phyloP scores from a whole-genome alignment of 2,329 filamentous ascomycete species.

The Colletotrichum viniferum region DNA sequence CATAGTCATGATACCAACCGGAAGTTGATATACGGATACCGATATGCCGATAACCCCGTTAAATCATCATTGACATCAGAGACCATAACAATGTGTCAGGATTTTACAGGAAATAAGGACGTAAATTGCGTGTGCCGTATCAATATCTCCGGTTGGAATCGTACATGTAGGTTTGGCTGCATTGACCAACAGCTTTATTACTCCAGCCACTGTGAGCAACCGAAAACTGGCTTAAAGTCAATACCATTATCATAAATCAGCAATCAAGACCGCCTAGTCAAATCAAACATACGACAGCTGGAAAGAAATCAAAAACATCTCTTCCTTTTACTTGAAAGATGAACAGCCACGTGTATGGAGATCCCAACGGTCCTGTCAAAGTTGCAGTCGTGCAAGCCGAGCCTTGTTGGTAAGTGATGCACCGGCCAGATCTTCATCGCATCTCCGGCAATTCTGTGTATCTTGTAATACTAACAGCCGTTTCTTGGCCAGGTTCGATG shows the following conservation, averaged over 20 bases:
- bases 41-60: too few relatives aligned
- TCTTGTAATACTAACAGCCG: background rate
- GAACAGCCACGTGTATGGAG: background rate
- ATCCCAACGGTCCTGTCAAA: background rate
- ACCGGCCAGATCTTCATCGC: background rate
- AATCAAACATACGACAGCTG: fast-evolving
- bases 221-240: background rate
- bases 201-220: background rate
- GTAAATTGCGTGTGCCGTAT: background rate
- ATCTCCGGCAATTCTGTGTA: background rate
- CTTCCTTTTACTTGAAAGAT: background rate
- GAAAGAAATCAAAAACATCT: background rate
- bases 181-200: background rate
- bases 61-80: background rate
- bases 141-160: background rate
- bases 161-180: background rate
- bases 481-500: background rate
- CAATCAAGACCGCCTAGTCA: background rate
- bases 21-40: background rate
- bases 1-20: background rate
- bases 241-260: background rate
- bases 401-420: background rate
- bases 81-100: background rate
- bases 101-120: background rate
- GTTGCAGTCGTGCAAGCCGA: background rate